Evolutionary conservation across 106 monocot species (phyloP), one percentile per base, ranked within the genome.

Genomic region (Acorus gramineus): DNA sequence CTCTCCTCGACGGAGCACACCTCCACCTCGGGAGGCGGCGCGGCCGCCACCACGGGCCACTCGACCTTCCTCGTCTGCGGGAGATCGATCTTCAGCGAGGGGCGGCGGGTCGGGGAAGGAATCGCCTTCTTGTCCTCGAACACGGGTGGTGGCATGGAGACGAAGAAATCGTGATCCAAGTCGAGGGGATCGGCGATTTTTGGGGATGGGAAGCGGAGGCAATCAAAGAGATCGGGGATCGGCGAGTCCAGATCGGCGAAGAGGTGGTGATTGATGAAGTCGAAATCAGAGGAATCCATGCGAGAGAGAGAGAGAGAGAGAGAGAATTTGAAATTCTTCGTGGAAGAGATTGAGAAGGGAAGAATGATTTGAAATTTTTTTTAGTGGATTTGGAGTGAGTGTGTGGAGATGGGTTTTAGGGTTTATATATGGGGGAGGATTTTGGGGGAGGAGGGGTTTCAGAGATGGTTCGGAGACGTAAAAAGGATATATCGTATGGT

Each of bases 251-350:
- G 42, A 47, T 62, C 62, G 47, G 47, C 62, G 62, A 62, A 48
- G 46, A 62, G 62, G 5, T 62, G 62, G 3, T 62, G 6, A 3
- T 11, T 46, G 42, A 62, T 62, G 62, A 62, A 12, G 8, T 62
- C 62, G 11, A 62, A 48, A 6, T 8, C 4, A 7, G 60, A 60
- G 49, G 62, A 46, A 6, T 47, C 62, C 11, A 9, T 11, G 46
- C 11, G 62, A 62, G 62, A 47, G 62, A 60, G 2, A 57, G 57
- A 57, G 57, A 60, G 60, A 42, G 42, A 44, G 60, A 44, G 60
- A 60, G 3, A 44, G 11, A 2, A 12, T 0, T 11, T 2, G 8
- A 8, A 48, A 3, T 3, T 1, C 48, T 42, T 5, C 28, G 28
- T 28, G 28, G 12, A 42, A 4, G 5, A 59, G 12, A 63, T n/a